Evolutionary conservation across 805 yeast species (phyloP), one percentile per base, ranked within the genome.

Genomic region (Kockiozyma suomiensis): DNA sequence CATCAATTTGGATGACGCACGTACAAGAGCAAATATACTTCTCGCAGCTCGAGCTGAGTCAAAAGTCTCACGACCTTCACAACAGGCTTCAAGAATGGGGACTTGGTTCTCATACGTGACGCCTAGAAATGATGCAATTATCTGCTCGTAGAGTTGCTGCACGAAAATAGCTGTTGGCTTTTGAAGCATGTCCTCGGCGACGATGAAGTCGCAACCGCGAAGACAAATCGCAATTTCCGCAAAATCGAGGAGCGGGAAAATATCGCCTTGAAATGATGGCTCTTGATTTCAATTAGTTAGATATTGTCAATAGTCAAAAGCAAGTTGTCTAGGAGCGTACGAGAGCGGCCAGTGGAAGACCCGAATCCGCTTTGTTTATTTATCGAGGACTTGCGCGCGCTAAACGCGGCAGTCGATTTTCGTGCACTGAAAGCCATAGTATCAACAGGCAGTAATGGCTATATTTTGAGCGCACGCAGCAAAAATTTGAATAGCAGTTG

Each of bases 61-160:
- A 42, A 65, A 66, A 15, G 61, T 53, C 21, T 69, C 70, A 2
- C 75, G 68, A 2, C 70, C 61, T 12, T 72, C 75, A 1, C 72
- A 56, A 0, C 82, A 75, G 7, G 68, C 67, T 19, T 67, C 73
- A 32, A 73, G 57, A 1, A 70, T 64, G 2, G 65, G 59, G 21
- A 64, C 56, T 41, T 72, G 58, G 19, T 65, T 59, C 48, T 75
- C 77, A 8, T 76, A 73, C 1, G 81, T 72, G 2, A 85, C 72
- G 3, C 86, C 87, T 67, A 83, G 76, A 64, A 85, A 85, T 3
- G 81, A 76, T 53, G 85, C 88, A 37, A 86, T 72, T 25, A 86
- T 79, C 67, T 84, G 87, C 66, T 83, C 85, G 58, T 83, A 83
- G 25, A 85, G 73, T 17, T 81, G 73, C 43, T 79, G 80, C 8